Evolutionary conservation across 2,329 filamentous ascomycete genomes (phyloP), one percentile per base, ranked within the genome.

Genomic region (Chaetomium sp.): DNA sequence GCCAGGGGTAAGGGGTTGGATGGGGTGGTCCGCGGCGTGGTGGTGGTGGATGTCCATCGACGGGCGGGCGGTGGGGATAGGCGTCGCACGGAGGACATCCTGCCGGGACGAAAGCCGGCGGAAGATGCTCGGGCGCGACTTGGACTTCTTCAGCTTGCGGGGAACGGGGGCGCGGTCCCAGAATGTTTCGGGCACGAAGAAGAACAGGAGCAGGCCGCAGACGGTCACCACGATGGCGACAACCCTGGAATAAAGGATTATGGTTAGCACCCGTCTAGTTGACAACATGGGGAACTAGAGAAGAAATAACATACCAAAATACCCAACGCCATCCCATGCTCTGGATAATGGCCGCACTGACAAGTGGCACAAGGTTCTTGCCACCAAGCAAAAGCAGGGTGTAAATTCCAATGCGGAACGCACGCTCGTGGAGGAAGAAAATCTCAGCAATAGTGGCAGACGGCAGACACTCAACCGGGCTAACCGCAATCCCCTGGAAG

Each of bases 381-480:
- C 91, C 91, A 11, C 91, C 89, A 0, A 97, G 79, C 10, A 97
- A 78, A 5, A 97, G 76, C 19, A 97, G 73, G 0, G 91, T 96
- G 68, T 97, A 97, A 32, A 97, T 91, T 8, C 94, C 94, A 45
- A 97, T 84, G 4, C 92, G 86, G 68, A 91, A 97, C 0, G 92
- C 92, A 58, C 92, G 81, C 72, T 97, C 92, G 65, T 97, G 92
- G 19, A 97, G 76, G 67, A 96, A 96, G 75, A 91, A 97, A 58
- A 97, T 96, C 70, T 97, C 92, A 3, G 91, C 91, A 65, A 97
- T 92, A 0, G 91, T 96, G 12, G 92, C 91, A 4, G 90, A 95
- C 0, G 92, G 92, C 35, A 97, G 78, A 66, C 91, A 95, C 70
- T 97, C 92, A 7, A 96, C 89, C 0, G 91, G 90, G 61, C 89